Evolutionary conservation across 805 yeast species (phyloP), one percentile per base, ranked within the genome.

Genomic region (Lachancea thermotolerans): DNA sequence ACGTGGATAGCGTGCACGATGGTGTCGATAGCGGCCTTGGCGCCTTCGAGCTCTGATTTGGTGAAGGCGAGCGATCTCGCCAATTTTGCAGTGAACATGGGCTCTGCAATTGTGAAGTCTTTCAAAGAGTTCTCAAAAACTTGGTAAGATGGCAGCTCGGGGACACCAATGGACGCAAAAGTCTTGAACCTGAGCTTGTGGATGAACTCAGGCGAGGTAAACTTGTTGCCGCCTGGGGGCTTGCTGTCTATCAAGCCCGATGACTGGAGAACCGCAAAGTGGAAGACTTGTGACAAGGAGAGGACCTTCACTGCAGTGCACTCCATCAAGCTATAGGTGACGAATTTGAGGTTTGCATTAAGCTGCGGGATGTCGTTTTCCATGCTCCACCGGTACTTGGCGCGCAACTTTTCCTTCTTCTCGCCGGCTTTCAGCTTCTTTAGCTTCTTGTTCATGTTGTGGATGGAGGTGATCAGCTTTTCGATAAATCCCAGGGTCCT

Each of bases 151-250:
- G 91, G 89, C 35, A 78, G 55, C 27, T 71, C 73, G 1, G 96
- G 96, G 10, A 79, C 79, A 0, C 95, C 95, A 16, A 89, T 82
- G 0, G 88, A 75, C 17, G 82, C 76, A 67, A 84, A 86, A 3
- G 93, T 80, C 60, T 87, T 88, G 75, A 87, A 73, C 52, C 95
- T 75, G 38, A 88, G 66, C 9, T 72, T 65, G 57, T 73, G 81
- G 14, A 75, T 58, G 32, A 58, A 39, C 41, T 62, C 57, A 21
- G 60, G 51, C 18, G 60, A 51, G 33, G 62, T 52, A 31, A 61
- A 58, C 39, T 54, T 57, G 21, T 58, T 57, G 36, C 53, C 55
- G 3, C 53, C 42, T 8, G 67, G 63, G 8, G 28, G 31, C 8
- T 50, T 50, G 25, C 54, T 56, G 15, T 56, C 57, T 2, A 65